A percentile compares a stretch with the other conserved stretches of the same genome.
phyloP scores from a whole-genome alignment of 2,329 filamentous ascomycete genomes.

The Calycina marina region DNA sequence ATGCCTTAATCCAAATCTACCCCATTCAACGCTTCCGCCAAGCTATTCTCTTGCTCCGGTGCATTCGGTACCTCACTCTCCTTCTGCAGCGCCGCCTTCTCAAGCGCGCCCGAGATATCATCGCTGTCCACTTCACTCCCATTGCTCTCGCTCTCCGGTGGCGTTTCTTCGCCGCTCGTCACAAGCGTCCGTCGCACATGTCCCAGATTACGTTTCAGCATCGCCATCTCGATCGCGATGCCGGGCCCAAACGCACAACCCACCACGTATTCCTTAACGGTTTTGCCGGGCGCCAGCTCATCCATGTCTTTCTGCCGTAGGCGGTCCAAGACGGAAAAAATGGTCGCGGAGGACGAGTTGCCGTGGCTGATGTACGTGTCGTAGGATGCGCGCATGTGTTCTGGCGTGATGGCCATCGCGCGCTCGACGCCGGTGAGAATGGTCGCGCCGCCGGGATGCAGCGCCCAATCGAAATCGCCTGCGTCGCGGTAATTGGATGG shows the following conservation, averaged over 20 bases:
- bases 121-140: constrained; percentile 17
- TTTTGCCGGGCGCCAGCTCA: constrained; percentile 33
- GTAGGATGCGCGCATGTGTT: constrained; percentile 56
- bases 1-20: constrained; percentile 21
- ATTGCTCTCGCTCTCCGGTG: constrained; percentile 20
- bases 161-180: constrained; percentile 17
- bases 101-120: constrained; percentile 10
- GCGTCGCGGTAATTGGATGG: constrained; percentile 31
- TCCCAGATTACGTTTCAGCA: constrained; percentile 33
- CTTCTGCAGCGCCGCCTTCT: constrained; percentile 11
- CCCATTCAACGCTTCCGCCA: constrained; percentile 19
- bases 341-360: constrained; percentile 55
- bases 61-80: constrained; percentile 9
- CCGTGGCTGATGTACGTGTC: constrained; percentile 54
- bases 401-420: constrained; percentile 39
- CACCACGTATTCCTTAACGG: constrained; percentile 42
- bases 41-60: constrained; percentile 12
- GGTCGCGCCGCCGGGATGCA: constrained; percentile 55
- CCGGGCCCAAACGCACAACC: constrained; percentile 59
- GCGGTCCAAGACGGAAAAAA: constrained; percentile 51
- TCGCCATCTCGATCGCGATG: constrained; percentile 52
- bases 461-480: constrained; percentile 55
- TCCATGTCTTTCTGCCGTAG: constrained; percentile 47
- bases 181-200: constrained; percentile 15
- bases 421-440: constrained; percentile 50